phyloP scores from a whole-genome alignment of 192 early-diverging fungal species.

The Coemansia sp. region DNA sequence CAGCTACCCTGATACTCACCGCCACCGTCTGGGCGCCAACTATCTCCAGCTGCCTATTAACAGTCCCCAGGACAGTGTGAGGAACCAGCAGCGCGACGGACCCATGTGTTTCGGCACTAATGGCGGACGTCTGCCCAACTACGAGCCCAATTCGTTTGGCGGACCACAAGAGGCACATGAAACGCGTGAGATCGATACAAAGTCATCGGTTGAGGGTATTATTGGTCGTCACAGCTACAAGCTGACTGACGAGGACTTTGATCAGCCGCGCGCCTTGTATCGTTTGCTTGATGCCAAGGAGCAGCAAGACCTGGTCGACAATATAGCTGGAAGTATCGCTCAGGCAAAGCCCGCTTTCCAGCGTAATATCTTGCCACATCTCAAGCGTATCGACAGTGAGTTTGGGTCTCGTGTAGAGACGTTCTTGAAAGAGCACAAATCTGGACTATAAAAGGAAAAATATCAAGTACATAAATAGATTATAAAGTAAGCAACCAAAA shows the following conservation, averaged over 20 bases:
- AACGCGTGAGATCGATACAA: conserved; percentile 35
- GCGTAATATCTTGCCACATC: conserved; percentile 60
- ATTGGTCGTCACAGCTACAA: conserved; percentile 59
- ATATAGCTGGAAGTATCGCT: conserved; percentile 62
- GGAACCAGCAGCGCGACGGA: conserved; percentile 75
- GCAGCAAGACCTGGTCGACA: conserved; percentile 61
- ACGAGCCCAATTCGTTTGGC: conserved; percentile 67
- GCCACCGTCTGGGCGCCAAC: conserved; percentile 72
- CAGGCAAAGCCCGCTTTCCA: conserved; percentile 61
- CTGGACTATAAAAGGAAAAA: not conserved
- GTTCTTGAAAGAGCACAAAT: not conserved
- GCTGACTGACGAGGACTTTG: conserved; percentile 66
- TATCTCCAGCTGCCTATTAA: conserved; percentile 76
- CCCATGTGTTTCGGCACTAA: conserved; percentile 60
- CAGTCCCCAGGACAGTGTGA: conserved; percentile 54
- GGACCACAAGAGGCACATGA: conserved; percentile 48
- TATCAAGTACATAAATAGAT: not conserved
- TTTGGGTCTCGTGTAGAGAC: conserved; percentile 62
- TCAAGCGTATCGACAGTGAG: conserved; percentile 62
- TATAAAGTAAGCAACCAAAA: not conserved
- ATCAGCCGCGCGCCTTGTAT: conserved; percentile 65
- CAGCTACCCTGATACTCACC: conserved; percentile 74
- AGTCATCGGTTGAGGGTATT: conserved; percentile 46
- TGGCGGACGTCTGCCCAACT: conserved; percentile 65
- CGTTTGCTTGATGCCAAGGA: conserved; percentile 34